Conservation (phyloP, 2,329 filamentous ascomycete species). For the Fusarium verrucosum region DNA sequence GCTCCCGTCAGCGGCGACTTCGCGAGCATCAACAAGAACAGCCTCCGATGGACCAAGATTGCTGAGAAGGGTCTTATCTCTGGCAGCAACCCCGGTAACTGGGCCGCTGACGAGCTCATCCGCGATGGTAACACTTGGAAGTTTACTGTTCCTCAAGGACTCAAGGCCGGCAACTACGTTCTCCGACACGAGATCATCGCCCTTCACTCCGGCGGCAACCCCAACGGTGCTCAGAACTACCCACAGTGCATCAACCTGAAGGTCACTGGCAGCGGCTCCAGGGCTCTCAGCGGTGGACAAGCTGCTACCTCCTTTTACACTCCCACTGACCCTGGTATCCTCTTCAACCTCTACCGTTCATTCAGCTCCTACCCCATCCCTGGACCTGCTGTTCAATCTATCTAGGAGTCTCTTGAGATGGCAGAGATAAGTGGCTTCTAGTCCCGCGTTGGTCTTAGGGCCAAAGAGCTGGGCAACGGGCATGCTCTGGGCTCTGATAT, state of each 20-base stretch:
- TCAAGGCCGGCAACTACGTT: conserved; percentile 63
- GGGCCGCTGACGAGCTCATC: conserved; percentile 65
- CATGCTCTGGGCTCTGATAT: conserved; percentile 1
- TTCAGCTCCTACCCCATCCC: conserved; percentile 48
- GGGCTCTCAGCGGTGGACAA: conserved; percentile 43
- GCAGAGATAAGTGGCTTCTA: conserved; percentile 4
- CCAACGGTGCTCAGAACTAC: conserved; percentile 58
- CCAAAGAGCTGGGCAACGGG: conserved; percentile 3
- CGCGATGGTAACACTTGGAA: conserved; percentile 57
- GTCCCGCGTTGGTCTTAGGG: not conserved
- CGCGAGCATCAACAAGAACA: conserved; percentile 58
- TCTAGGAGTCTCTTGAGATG: conserved; percentile 11
- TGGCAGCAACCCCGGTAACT: conserved; percentile 56
- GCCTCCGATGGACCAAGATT: conserved; percentile 69
- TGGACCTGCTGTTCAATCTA: conserved; percentile 38
- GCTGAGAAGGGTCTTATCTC: conserved; percentile 61
- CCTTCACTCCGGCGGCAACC: conserved; percentile 57
- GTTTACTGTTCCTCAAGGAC: conserved; percentile 56
- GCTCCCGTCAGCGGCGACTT: conserved; percentile 63
- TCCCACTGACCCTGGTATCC: conserved; percentile 48
- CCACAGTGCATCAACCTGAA: conserved; percentile 63
- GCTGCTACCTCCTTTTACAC: conserved; percentile 51
- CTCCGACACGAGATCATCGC: conserved; percentile 66
- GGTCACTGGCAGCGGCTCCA: conserved; percentile 53
- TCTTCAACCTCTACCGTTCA: conserved; percentile 48